phyloP scores from a whole-genome alignment of 1,284 basidiomycete genomes.

The Earliella scabrosa region DNA sequence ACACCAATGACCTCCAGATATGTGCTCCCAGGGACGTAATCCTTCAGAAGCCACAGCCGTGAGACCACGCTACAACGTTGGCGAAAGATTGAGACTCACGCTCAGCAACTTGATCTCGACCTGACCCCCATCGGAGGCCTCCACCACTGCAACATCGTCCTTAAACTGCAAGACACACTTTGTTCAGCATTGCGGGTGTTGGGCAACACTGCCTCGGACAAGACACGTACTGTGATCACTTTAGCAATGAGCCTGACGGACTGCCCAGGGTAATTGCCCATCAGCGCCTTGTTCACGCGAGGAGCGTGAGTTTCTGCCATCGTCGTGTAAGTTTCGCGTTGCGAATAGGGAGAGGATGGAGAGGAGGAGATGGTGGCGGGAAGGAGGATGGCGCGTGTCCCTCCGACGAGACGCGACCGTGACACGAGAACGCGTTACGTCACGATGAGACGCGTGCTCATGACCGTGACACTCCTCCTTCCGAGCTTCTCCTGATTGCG shows the following conservation, averaged over 20 bases:
- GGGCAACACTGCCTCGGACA: too few species aligned
- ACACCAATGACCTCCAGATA: conserved; percentile 81
- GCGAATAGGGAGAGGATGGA: neutral
- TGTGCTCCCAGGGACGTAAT: conserved; percentile 51
- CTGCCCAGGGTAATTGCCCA: conserved; percentile 57
- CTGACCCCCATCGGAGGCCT: conserved; percentile 75
- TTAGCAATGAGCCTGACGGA: conserved; percentile 78
- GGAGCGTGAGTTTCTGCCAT: conserved; percentile 54
- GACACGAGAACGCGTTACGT: neutral
- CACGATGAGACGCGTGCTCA: neutral
- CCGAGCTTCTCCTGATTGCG: too few species aligned
- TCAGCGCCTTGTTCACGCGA: conserved; percentile 68
- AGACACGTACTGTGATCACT: conserved; percentile 49
- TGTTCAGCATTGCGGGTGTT: too few species aligned
- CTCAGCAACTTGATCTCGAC: conserved; percentile 50
- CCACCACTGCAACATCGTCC: conserved; percentile 62
- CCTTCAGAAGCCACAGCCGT: conserved; percentile 37
- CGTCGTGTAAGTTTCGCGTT: neutral
- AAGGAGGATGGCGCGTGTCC: neutral
- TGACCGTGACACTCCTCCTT: too few species aligned
- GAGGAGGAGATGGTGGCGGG: neutral
- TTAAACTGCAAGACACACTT: conserved; percentile 50
- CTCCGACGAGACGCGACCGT: neutral
- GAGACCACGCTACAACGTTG: too few species aligned
- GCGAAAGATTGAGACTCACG: neutral